Conservation (phyloP, 495 filamentous ascomycete species). For the Paragyromitra xinjiangensis region DNA sequence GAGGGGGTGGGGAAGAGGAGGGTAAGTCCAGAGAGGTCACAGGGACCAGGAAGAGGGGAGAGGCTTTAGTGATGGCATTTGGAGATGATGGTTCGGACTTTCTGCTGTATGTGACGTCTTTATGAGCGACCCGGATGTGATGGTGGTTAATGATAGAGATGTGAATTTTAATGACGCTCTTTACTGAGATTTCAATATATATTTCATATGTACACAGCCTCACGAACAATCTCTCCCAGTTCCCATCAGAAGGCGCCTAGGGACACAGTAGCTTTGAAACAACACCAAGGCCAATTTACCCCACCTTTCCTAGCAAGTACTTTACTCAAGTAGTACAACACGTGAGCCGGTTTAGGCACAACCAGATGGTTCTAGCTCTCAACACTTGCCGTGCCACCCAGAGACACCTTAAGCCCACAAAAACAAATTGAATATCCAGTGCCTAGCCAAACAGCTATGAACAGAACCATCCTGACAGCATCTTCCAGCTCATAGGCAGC, state of each 20-base stretch:
- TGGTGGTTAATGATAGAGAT: conserved; percentile 5
- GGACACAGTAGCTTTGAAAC: neutral
- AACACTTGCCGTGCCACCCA: neutral
- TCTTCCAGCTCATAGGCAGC: neutral
- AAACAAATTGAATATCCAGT: neutral
- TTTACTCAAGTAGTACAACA: neutral
- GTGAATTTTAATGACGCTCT: conserved; percentile 10
- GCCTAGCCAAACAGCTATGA: neutral
- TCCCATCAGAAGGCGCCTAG: neutral
- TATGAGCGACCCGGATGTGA: neutral
- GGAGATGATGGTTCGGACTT: conserved; percentile 3
- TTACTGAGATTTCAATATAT: neutral
- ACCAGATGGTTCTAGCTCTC: neutral
- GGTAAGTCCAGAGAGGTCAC: conserved; percentile 36
- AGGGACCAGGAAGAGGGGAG: conserved; percentile 37
- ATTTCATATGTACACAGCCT: neutral
- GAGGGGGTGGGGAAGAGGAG: conserved; percentile 3
- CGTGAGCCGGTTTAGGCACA: neutral
- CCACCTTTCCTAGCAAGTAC: neutral
- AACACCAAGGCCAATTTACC: neutral
- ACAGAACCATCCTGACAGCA: neutral
- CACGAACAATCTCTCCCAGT: neutral
- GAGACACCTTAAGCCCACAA: neutral
- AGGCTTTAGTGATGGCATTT: conserved; percentile 9
- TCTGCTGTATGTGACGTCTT: neutral